Base-by-base conservation (phyloP, 2,329 filamentous ascomycete genomes). In the Zymoseptoria ardabiliae region DNA sequence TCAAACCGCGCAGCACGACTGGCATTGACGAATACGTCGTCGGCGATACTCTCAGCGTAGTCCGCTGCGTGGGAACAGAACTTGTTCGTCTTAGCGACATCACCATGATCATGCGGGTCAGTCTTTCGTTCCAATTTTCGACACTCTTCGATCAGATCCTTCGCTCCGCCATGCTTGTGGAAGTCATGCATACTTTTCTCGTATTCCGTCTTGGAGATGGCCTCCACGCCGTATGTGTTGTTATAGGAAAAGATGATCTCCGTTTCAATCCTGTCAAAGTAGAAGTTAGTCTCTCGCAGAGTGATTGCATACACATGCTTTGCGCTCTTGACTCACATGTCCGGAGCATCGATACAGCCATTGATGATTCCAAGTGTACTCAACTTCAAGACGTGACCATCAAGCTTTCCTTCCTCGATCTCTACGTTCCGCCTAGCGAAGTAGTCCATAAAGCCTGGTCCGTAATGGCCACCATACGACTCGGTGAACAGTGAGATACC, bases 401-500 rank as follows among this genome's bases (percentile, higher is more conserved):
- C 82, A 8, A 70, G 64, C 1, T 66, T 64, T 4, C 81, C 81
- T 35, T 80, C 81, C 51, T 74, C 66, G 63, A 85, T 84, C 58
- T 77, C 74, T 54, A 78, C 69, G 61, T 85, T 85, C 65, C 85
- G 79, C 21, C 83, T 73, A 56, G 82, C 76, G 69, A 85, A 85
- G 69, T 83, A 79, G 58, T 78, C 76, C 72, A 77, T 83, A 71
- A 85, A 85, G 20, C 78, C 74, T 7, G 64, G 59, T 17, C 70
- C 69, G 22, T 69, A 69, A 65, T 81, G 79, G 50, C 87, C 87
- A 19, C 87, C 87, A 69, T 90, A 90, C 67, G 84, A 87, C 70
- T 90, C 86, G 0, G 85, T 81, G 62, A 88, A 89, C 4, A 90
- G 74, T 65, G 85, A 85, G 56, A 90, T 78, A 5, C 66, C 65